Base-by-base conservation (phyloP, 2,329 filamentous ascomycete species). In the Curvularia lunata region DNA sequence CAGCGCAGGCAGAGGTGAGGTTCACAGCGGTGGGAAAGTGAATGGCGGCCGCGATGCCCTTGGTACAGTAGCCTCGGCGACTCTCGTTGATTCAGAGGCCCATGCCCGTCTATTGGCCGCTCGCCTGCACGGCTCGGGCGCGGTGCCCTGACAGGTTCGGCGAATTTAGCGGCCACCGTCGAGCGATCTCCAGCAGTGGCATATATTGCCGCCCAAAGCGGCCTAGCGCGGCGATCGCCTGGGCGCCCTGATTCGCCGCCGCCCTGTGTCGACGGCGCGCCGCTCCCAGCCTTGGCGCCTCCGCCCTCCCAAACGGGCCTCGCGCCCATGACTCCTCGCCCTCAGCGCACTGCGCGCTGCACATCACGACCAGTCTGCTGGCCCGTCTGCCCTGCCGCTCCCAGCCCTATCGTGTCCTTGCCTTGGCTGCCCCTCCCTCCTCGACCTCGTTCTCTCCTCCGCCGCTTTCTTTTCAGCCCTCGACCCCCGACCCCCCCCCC, bases 271-370 rank as follows among this genome's bases (percentile, higher is more conserved):
- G 16, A 38, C 25, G 43, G 40, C 19, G 34, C 23, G 32, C 48
- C 52, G 32, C 42, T 18, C n/a, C 19, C 37, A 21, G 37, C 61
- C 61, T 59, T 59, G 56, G 59, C 32, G 21, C 53, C 62, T 61
- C 64, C 66, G 54, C 66, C 49, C 54, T 41, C 65, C 65, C 61
- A 59, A 66, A 66, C 23, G 51, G 53, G 66, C 54, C 49, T 30
- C 21, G n/a, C 21, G 16, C 8, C 34, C 38, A 28, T 32, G 32
- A 28, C 37, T 47, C 42, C 41, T 25, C 38, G 25, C 49, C 49
- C 37, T 43, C 42, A 41, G 52, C 47, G 54, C 25, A 23, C 46
- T 2, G 8, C 28, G 6, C 12, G 28, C 40, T 30, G 43, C 48
- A 56, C 12, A 53, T 53, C 47, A 50, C 32, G 41, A 49, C 54